Evolutionary conservation across 192 early-diverging fungal species (phyloP), one percentile per base, ranked within the genome.

Genomic region (Umbelopsis sp.): DNA sequence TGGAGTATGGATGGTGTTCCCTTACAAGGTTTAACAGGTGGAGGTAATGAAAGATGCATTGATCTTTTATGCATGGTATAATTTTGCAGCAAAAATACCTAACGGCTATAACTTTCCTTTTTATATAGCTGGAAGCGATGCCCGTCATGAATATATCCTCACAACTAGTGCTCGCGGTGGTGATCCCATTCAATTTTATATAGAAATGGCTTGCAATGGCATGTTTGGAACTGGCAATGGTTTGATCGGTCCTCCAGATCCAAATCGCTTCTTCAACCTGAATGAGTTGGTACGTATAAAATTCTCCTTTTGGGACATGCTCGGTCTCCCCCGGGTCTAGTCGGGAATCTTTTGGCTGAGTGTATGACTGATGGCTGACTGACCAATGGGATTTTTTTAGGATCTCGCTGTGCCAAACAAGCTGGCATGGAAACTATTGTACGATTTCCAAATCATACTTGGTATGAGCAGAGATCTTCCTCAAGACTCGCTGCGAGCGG

Each of bases 161-260:
- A 80, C 80, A 7, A 70, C 71, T 37, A 73, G 71, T 21, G 84
- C 85, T 10, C 68, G 80, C 27, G 84, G 81, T 18, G 82, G 80
- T 4, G 83, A 91, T 75, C 78, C 77, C 16, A 80, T 89, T 53
- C 82, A 92, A 47, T 85, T 97, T 55, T 97, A 91, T 74, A 73
- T 98, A 46, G 98, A 98, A 70, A 89, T 95, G 58, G 95, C 92
- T 1, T 95, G 94, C 75, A 98, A 98, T 74, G 90, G 91, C 27
- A 85, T 98, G 89, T 97, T 97, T 84, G 96, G 97, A 21, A 83
- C 82, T 44, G 94, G 92, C 23, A 76, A 83, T 73, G 86, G 84
- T 1, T 22, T 83, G 48, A 92, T 92, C 64, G 80, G 83, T 10
- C 87, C 93, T 1, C 94, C 93, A 0, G 80, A 92, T 27, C 80